Evolutionary conservation across 164 flowering plant genomes (phyloP).

Genomic region (Magnolia officinalis): DNA sequence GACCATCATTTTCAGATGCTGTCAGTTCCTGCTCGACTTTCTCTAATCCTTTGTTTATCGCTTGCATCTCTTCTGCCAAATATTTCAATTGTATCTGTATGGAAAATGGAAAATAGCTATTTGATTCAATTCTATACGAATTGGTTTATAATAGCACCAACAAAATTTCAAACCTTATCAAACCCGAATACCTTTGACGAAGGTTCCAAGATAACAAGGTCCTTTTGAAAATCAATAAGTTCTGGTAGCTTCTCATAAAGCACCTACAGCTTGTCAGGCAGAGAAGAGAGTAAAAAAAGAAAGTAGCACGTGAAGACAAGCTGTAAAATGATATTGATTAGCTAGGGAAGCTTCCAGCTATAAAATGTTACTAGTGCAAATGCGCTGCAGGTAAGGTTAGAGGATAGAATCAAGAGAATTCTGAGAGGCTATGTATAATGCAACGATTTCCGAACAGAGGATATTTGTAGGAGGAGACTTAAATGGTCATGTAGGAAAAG

Average conservation of each 20-base stretch:
- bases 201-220: conserved; percentile 76
- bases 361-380: too few species aligned
- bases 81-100: conserved; percentile 84
- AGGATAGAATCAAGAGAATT: too few species aligned
- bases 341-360: too few species aligned
- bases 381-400: too few species aligned
- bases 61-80: conserved; percentile 99
- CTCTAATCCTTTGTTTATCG: conserved; percentile 96
- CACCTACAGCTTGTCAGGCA: conserved; percentile 49
- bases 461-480: too few species aligned
- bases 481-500: too few species aligned
- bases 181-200: conserved; percentile 73
- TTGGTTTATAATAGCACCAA: not conserved
- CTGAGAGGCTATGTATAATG: too few species aligned
- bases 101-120: conserved; percentile 13
- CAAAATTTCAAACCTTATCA: not conserved
- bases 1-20: conserved; percentile 87
- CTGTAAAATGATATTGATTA: not conserved
- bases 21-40: conserved; percentile 88
- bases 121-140: not conserved
- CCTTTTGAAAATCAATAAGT: conserved; percentile 80
- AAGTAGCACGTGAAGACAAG: not conserved
- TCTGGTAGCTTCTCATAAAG: conserved; percentile 84
- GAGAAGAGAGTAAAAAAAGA: conserved; percentile 1
- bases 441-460: too few species aligned